Conservation (phyloP, 2,329 filamentous ascomycete species). For the Trichoderma polysporum region DNA sequence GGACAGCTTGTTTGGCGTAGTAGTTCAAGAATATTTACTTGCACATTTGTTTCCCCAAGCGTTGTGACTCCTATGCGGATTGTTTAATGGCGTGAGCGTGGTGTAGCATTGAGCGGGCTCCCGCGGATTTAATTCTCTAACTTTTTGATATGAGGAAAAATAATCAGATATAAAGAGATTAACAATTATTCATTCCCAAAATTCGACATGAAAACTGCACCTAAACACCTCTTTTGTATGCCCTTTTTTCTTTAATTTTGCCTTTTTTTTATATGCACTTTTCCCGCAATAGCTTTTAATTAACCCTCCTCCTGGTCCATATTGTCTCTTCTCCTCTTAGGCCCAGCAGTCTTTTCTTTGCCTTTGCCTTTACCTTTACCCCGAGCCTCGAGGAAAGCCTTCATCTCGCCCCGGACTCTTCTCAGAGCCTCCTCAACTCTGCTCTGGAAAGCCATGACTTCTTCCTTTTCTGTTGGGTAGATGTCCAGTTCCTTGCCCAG, state of each 20-base stretch:
- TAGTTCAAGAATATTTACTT: not conserved
- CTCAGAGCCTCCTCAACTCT: conserved; percentile 82
- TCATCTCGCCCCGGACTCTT: conserved; percentile 77
- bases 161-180: not conserved
- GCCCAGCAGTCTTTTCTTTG: not conserved
- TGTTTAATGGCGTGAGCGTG: not conserved
- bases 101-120: not conserved
- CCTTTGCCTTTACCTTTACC: conserved; percentile 22
- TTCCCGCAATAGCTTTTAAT: not conserved
- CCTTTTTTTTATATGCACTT: not conserved
- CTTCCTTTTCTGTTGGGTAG: conserved; percentile 71
- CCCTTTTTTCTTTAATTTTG: not conserved
- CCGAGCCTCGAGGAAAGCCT: conserved; percentile 68
- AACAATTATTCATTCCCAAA: not conserved
- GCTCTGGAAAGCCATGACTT: conserved; percentile 77
- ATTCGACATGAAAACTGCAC: not conserved
- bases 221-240: conserved; percentile 8
- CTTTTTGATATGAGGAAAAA: not conserved
- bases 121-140: not conserved
- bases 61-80: not conserved
- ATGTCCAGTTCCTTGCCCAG: conserved; percentile 74
- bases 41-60: not conserved
- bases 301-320: conserved; percentile 78
- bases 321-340: conserved; percentile 51
- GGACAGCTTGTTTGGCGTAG: not conserved